A percentile compares a stretch with the other conserved stretches of the same genome.
Evolutionary conservation across 2,329 filamentous ascomycete genomes (phyloP).

Genomic region (Cladophialophora chaetospira): DNA sequence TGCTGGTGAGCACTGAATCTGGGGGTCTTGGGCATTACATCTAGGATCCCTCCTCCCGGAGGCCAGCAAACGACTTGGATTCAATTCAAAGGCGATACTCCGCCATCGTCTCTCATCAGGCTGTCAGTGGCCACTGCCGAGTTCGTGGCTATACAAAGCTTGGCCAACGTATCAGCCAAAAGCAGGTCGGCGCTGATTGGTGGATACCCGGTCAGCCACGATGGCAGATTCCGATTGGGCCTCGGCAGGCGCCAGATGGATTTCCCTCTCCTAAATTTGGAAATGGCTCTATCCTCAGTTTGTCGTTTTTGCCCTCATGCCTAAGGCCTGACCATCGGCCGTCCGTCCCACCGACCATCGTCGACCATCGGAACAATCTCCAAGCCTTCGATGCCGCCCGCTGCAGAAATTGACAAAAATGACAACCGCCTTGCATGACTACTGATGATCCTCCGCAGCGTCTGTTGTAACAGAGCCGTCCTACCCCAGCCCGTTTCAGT

Average conservation of each 20-base stretch:
- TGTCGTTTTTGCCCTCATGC: not conserved
- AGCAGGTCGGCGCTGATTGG: constrained; percentile 11
- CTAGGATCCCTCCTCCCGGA: no score
- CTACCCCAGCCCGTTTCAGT: constrained; percentile 20
- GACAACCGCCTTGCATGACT: constrained; percentile 1
- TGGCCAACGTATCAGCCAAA: not conserved
- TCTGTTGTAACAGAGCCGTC: constrained; percentile 14
- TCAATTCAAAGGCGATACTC: not conserved
- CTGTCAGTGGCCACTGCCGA: constrained; percentile 4
- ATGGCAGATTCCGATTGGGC: constrained; percentile 14
- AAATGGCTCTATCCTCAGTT: not conserved
- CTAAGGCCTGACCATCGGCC: constrained; percentile 6
- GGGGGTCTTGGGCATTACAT: no score
- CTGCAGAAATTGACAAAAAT: constrained; percentile 14
- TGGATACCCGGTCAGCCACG: constrained; percentile 9
- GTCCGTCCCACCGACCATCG: not conserved
- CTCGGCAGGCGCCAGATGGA: constrained; percentile 15
- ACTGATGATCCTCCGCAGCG: constrained; percentile 4
- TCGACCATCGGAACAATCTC: not conserved
- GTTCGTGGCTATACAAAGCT: constrained; percentile 18
- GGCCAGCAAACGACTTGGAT: not conserved
- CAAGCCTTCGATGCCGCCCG: not conserved
- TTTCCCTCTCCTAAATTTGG: constrained; percentile 16
- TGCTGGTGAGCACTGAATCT: no score
- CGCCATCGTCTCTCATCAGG: not conserved